A percentile compares a stretch with the other conserved stretches of the same genome.
phyloP scores from a whole-genome alignment of 768 basidiomycete species.

The Chalciporus piperatus region DNA sequence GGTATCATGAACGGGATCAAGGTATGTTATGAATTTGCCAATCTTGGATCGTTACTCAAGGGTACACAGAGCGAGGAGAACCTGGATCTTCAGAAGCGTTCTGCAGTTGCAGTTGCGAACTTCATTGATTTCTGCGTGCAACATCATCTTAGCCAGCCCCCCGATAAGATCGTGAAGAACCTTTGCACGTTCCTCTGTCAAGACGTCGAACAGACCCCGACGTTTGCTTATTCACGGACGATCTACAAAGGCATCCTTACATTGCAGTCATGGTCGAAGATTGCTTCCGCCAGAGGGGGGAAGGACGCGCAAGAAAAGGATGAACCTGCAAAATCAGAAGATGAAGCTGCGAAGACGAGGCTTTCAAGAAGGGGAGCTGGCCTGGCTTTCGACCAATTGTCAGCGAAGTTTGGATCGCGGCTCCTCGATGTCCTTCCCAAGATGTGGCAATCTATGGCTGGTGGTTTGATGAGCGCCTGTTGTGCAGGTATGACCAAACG shows the following conservation, averaged over 20 bases:
- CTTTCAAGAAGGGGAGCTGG: constrained; percentile 85
- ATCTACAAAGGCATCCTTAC: constrained; percentile 74
- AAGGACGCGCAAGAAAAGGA: constrained; percentile 44
- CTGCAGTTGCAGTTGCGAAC: constrained; percentile 80
- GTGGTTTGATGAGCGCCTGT: constrained; percentile 69
- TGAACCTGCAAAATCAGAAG: constrained; percentile 42
- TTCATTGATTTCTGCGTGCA: constrained; percentile 84
- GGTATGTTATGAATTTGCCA: constrained; percentile 43
- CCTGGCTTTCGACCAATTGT: constrained; percentile 77
- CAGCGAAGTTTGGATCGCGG: constrained; percentile 66
- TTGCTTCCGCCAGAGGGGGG: constrained; percentile 31
- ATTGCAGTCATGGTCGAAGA: constrained; percentile 48
- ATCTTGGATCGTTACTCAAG: constrained; percentile 4
- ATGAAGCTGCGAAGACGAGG: constrained; percentile 57
- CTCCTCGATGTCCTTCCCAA: constrained; percentile 83
- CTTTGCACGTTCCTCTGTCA: constrained; percentile 95
- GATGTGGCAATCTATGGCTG: constrained; percentile 93
- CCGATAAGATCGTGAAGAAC: constrained; percentile 96
- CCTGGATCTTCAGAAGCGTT: constrained; percentile 80
- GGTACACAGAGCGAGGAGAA: constrained; percentile 80
- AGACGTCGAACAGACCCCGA: constrained; percentile 84
- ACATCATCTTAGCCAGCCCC: constrained; percentile 75
- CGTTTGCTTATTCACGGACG: constrained; percentile 70
- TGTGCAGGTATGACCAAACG: constrained; percentile 49
- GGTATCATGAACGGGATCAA: constrained; percentile 98